A percentile compares a stretch with the other conserved stretches of the same genome.
Conservation (phyloP, 2,329 filamentous ascomycete species). For the Claviceps sp. region DNA sequence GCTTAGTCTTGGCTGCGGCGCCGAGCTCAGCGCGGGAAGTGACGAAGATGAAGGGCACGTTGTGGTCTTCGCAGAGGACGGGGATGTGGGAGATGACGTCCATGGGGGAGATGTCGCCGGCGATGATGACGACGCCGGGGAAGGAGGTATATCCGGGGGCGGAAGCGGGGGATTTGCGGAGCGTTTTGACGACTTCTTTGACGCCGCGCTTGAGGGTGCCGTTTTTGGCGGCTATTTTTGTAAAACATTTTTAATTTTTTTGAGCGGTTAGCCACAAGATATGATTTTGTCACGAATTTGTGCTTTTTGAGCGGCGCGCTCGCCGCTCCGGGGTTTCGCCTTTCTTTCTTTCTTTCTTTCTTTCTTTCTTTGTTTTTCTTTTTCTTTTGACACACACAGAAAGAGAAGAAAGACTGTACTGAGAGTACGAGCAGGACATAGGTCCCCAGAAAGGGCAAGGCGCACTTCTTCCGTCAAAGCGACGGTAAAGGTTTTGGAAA, state of each 20-base stretch:
- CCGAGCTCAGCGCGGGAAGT: conserved; percentile 85
- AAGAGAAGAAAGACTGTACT: neutral
- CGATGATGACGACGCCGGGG: conserved; percentile 75
- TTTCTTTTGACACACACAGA: neutral
- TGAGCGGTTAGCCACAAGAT: neutral
- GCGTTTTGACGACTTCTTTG: conserved; percentile 96
- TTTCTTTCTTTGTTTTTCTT: too few relatives aligned
- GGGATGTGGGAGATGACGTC: conserved; percentile 98
- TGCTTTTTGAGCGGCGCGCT: neutral
- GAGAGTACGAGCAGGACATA: too few relatives aligned
- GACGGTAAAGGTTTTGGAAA: neutral
- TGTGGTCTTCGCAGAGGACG: conserved; percentile 95
- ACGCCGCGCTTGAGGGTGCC: conserved; percentile 95
- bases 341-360: neutral
- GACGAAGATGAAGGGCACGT: conserved; percentile 93
- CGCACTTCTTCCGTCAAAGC: neutral
- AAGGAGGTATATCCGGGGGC: conserved; percentile 49
- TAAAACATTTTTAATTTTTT: too few relatives aligned
- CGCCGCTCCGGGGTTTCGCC: neutral
- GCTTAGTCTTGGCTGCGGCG: conserved; percentile 85
- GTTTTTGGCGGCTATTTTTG: conserved; percentile 65
- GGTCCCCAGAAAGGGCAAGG: neutral
- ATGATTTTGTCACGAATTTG: neutral
- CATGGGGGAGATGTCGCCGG: conserved; percentile 94
- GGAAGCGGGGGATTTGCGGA: conserved; percentile 74